These are phyloP conservation scores for Lolium multiflorum DNA, from an alignment of 176 grass and related monocot genomes.

Conservation along the genomic window DNA sequence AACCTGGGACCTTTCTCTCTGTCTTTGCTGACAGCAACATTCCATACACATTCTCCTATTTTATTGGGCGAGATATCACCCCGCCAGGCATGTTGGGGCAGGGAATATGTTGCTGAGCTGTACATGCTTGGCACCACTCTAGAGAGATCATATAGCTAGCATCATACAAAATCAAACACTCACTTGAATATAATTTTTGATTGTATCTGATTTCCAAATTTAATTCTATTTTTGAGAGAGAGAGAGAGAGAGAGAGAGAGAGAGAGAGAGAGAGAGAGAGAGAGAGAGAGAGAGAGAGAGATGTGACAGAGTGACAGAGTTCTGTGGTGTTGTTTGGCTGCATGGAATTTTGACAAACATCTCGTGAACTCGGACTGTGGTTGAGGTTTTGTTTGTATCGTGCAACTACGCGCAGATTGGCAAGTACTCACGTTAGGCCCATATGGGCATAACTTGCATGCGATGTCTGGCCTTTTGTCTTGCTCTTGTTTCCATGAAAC, in stretches of 20 bases:
- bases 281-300: slow-evolving; percentile 13
- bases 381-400: slow-evolving; percentile 48
- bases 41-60: slow-evolving; percentile 40
- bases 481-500: slow-evolving; percentile 39
- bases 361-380: slow-evolving; percentile 68
- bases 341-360: slow-evolving; percentile 66
- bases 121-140: slow-evolving; percentile 22
- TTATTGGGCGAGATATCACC: slow-evolving; percentile 28
- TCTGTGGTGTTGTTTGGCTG: slow-evolving; percentile 45
- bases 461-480: slow-evolving; percentile 57
- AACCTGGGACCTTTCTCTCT: slow-evolving; percentile 23
- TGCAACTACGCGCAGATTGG: slow-evolving; percentile 32
- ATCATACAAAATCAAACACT: background rate
- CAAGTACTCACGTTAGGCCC: slow-evolving; percentile 49
- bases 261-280: background rate
- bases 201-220: slow-evolving; percentile 27
- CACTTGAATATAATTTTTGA: background rate
- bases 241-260: too few relatives aligned
- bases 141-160: background rate
- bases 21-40: slow-evolving; percentile 43
- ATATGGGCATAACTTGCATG: slow-evolving; percentile 35
- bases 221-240: background rate
- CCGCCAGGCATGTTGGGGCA: slow-evolving; percentile 14
- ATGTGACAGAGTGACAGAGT: slow-evolving; percentile 14
- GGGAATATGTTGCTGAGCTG: slow-evolving; percentile 47